A percentile compares a stretch with the other conserved stretches of the same genome.
Evolutionary conservation across 148 eudicot genomes (phyloP).

Genomic region (Euryodendron excelsum): DNA sequence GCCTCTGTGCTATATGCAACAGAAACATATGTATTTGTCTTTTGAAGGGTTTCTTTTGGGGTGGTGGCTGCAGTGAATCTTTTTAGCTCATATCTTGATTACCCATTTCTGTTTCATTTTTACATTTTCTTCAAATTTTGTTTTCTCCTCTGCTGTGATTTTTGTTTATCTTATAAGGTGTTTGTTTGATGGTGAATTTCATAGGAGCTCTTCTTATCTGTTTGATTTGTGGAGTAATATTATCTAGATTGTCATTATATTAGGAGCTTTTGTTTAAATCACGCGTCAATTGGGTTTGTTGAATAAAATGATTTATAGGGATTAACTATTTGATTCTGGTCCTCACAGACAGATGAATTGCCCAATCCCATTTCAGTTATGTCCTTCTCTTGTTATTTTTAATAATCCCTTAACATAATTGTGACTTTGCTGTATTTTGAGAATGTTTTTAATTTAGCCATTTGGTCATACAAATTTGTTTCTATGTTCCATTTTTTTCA

Average conservation of each 20-base stretch:
- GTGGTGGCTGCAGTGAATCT: no score
- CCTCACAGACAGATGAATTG: no score
- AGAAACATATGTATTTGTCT: background rate
- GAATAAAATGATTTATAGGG: background rate
- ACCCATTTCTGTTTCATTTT: background rate
- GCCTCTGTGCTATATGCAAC: background rate
- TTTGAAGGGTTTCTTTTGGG: background rate
- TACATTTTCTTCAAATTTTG: no score
- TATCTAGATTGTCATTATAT: background rate
- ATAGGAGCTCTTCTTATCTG: background rate
- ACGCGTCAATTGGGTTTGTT: slow-evolving; percentile 3
- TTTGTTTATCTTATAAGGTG: background rate
- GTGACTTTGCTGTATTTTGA: no score
- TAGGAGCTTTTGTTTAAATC: no score
- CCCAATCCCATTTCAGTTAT: background rate
- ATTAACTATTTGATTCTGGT: background rate
- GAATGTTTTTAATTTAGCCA: no score
- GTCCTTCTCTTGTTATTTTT: background rate
- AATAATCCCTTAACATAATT: background rate
- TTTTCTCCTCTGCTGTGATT: background rate
- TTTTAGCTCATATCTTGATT: background rate
- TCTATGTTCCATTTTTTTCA: no score
- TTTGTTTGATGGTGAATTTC: slow-evolving; percentile 4
- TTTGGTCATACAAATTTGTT: no score
- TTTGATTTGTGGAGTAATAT: no score